These are phyloP conservation scores for Phialophora tarda DNA, from an alignment of 2,329 filamentous ascomycete genomes.

Conservation along the genomic window DNA sequence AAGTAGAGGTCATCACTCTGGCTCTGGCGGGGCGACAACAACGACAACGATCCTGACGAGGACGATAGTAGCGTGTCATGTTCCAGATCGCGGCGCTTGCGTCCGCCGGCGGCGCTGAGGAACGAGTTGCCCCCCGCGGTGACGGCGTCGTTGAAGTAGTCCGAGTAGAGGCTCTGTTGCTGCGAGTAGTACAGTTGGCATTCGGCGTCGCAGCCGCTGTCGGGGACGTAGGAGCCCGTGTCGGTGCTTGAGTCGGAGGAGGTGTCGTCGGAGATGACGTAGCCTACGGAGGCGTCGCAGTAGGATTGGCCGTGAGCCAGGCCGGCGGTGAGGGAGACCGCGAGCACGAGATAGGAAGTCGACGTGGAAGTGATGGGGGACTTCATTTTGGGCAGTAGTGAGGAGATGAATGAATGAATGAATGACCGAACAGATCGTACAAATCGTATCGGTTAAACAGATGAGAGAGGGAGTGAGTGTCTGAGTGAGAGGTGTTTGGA, in stretches of 20 bases:
- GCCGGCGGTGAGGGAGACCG: neutral
- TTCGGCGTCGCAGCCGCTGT: slow-evolving; percentile 3
- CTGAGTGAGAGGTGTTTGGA: too few relatives aligned
- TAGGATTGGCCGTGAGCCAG: neutral
- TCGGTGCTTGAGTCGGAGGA: neutral
- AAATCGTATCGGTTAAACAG: too few relatives aligned
- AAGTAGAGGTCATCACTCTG: neutral
- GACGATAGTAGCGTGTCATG: neutral
- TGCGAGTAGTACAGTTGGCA: slow-evolving; percentile 4
- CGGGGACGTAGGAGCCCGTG: neutral
- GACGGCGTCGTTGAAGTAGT: slow-evolving; percentile 8
- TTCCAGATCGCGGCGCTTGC: neutral
- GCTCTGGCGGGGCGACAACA: neutral
- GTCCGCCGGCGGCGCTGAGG: slow-evolving; percentile 1
- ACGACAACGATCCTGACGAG: too few relatives aligned
- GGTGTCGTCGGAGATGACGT: neutral
- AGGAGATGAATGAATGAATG: neutral
- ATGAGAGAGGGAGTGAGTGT: neutral
- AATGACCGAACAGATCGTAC: neutral
- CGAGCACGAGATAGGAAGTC: neutral
- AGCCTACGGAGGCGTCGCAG: neutral
- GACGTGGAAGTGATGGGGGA: neutral
- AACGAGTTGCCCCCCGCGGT: neutral
- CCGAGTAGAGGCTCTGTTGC: neutral
- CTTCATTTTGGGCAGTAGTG: neutral